Conservation (phyloP, 163 green algal species). For the Scenedesmus sp. region DNA sequence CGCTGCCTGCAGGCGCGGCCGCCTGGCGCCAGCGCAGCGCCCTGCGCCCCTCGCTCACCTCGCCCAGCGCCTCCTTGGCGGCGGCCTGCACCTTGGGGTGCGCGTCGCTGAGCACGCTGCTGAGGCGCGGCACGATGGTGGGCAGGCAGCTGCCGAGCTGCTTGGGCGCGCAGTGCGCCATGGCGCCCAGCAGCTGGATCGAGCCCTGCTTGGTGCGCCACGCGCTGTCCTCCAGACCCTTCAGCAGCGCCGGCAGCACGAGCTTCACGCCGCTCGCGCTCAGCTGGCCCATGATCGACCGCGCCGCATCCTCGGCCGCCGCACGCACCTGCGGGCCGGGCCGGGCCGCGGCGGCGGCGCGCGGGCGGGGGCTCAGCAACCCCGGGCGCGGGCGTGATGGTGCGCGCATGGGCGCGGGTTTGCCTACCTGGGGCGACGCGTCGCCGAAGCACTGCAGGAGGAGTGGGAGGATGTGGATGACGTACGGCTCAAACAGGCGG, state of each 20-base stretch:
- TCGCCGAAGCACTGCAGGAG: constrained; percentile 94
- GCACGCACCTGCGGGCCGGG: constrained; percentile 53
- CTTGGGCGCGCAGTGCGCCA: constrained; percentile 95
- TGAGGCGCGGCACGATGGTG: constrained; percentile 90
- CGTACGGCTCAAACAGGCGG: constrained; percentile 98
- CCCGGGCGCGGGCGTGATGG: too few relatives aligned
- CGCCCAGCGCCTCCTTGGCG: constrained; percentile 79
- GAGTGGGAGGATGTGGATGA: constrained; percentile 93
- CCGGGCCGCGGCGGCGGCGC: not conserved
- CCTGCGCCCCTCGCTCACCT: constrained; percentile 58
- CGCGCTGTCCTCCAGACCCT: constrained; percentile 74
- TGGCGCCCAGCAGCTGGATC: constrained; percentile 95
- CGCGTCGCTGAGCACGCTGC: constrained; percentile 80
- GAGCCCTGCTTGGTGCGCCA: constrained; percentile 98
- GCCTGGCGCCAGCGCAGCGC: too few relatives aligned
- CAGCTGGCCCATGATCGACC: constrained; percentile 85
- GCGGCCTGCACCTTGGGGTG: constrained; percentile 90
- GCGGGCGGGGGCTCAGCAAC: not conserved
- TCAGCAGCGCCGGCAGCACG: constrained; percentile 90
- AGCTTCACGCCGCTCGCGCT: constrained; percentile 88
- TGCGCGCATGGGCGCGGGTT: too few relatives aligned
- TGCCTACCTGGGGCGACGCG: constrained; percentile 59
- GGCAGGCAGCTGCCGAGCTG: constrained; percentile 94
- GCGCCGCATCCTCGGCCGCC: constrained; percentile 70
- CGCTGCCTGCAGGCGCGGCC: too few relatives aligned